Base-by-base conservation (phyloP, 2,329 filamentous ascomycete genomes). In the Zasmidium cellare region DNA sequence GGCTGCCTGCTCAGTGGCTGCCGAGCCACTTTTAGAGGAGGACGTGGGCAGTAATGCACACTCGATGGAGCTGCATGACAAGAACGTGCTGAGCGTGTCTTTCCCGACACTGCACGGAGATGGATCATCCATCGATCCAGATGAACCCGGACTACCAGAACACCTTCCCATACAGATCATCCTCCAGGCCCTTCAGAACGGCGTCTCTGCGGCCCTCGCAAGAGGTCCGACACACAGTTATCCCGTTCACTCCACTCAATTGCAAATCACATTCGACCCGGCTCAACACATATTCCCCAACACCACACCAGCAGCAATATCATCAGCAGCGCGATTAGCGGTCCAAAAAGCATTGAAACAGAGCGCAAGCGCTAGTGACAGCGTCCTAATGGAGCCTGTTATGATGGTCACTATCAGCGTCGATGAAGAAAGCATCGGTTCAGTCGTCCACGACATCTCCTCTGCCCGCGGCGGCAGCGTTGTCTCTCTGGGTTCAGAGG, bases 401-500 rank as follows among this genome's bases (percentile, higher is more conserved):
- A 97, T 97, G 91, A 87, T 87, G 59, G 91, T 90, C 3, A 86
- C 88, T 53, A 96, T 99, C 69, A 87, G 85, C 64, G 91, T 94
- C 51, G 90, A 94, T 52, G 93, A 97, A 74, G 82, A 83, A 5
- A 87, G 85, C 6, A 87, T 96, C 1, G 92, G 92, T 3, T 84
- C 84, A 3, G 90, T 99, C 9, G 87, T 96, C 31, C 91, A 96
- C 65, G 88, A 94, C 69, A 84, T 96, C 38, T 87, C 86, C 1
- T 87, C 89, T 1, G 84, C 86, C 0, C 83, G 90, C 0, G 91
- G 89, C 53, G 86, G 89, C 0, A 84, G 90, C 54, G 84, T 96
- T 9, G 71, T 96, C 44, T 87, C 91, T 2, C 85, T 91, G 2
- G 80, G 80, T 46, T 76, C 80, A n/a, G 65, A 72, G 16, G 66